Conservation (phyloP, 192 early-diverging fungal genomes). For the Dissophora ornata region DNA sequence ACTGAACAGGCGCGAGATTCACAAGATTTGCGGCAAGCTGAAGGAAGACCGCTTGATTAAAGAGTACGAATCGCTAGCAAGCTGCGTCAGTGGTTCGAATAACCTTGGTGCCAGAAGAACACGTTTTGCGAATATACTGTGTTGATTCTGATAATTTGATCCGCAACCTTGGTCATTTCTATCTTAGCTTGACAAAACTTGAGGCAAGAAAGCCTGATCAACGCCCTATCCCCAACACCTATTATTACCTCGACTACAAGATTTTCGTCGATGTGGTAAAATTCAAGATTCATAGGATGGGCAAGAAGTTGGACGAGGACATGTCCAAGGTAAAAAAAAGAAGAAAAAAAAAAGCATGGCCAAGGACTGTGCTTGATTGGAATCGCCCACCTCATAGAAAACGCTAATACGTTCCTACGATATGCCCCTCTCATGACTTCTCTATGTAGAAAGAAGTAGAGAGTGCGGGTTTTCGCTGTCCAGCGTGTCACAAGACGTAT, state of each 20-base stretch:
- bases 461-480: conserved; percentile 77
- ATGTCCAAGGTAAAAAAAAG: conserved; percentile 60
- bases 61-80: conserved; percentile 52
- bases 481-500: conserved; percentile 68
- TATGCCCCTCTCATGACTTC: no score
- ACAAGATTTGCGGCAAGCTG: conserved; percentile 83
- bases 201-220: conserved; percentile 71
- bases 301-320: conserved; percentile 63
- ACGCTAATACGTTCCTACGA: not conserved
- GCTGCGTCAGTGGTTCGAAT: no score
- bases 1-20: conserved; percentile 75
- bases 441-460: conserved; percentile 66
- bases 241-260: conserved; percentile 93
- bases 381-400: not conserved
- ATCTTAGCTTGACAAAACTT: conserved; percentile 57
- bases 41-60: conserved; percentile 83
- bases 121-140: no score
- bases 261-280: conserved; percentile 94
- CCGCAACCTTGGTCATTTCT: not conserved
- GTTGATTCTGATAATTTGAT: no score
- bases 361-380: not conserved
- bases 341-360: not conserved
- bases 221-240: conserved; percentile 69
- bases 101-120: no score
- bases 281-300: conserved; percentile 90